Evolutionary conservation across 2,329 filamentous ascomycete species (phyloP).

Genomic region (Calonectria hawksworthii): DNA sequence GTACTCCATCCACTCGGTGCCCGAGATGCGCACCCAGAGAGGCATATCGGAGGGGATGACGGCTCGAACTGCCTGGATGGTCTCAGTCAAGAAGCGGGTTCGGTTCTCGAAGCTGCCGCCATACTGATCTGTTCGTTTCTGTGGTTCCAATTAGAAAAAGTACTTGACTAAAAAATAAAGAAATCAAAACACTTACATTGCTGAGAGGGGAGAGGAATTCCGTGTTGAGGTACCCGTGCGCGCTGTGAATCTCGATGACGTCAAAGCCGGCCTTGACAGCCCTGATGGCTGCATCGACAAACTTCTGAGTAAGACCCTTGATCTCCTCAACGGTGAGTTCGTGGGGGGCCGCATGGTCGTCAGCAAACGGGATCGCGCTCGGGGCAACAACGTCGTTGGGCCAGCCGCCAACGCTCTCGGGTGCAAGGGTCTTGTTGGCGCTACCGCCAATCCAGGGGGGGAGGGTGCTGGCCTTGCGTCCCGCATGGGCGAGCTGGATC

Average conservation of each 20-base stretch:
- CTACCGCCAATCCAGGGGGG: conserved; percentile 72
- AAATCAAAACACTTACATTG: conserved; percentile 58
- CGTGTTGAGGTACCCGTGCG: conserved; percentile 77
- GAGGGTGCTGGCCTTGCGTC: conserved; percentile 74
- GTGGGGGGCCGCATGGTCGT: conserved; percentile 72
- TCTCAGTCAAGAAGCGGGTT: conserved; percentile 70
- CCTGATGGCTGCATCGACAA: conserved; percentile 69
- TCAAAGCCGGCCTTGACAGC: conserved; percentile 81
- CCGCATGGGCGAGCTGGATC: conserved; percentile 87
- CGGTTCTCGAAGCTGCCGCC: conserved; percentile 77
- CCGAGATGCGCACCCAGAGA: conserved; percentile 71
- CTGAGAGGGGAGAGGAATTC: conserved; percentile 74
- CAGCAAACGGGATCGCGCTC: conserved; percentile 70
- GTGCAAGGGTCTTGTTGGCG: conserved; percentile 67
- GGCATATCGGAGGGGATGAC: conserved; percentile 68
- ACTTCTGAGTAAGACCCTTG: conserved; percentile 72
- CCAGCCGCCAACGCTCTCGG: conserved; percentile 68
- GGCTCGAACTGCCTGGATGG: conserved; percentile 64
- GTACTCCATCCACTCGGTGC: conserved; percentile 73
- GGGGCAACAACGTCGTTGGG: conserved; percentile 67
- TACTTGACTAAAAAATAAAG: too few species aligned
- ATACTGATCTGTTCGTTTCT: conserved; percentile 73
- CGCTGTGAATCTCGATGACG: conserved; percentile 77
- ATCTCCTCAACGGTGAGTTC: conserved; percentile 80
- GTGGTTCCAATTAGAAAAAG: not conserved